These are phyloP conservation scores for Beauveria medogensis DNA, from an alignment of 2,329 filamentous ascomycete species.

Conservation along the genomic window DNA sequence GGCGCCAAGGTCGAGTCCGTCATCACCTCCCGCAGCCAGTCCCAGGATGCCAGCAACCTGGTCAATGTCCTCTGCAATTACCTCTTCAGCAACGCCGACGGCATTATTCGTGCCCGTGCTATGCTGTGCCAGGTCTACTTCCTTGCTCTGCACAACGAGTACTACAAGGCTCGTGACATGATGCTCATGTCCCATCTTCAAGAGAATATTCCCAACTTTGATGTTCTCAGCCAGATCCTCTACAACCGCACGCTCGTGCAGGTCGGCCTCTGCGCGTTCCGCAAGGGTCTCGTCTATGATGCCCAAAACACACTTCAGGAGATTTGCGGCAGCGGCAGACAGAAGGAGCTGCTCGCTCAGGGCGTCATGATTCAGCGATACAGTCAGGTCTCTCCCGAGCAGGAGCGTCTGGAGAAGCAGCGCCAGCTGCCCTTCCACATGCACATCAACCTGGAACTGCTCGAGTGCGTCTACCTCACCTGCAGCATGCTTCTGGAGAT, in stretches of 20 bases:
- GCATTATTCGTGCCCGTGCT: constrained; percentile 88
- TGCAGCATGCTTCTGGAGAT: constrained; percentile 99
- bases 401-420: constrained; percentile 94
- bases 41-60: constrained; percentile 63
- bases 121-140: constrained; percentile 99
- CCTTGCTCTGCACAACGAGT: constrained; percentile 92
- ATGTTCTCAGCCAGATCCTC: constrained; percentile 93
- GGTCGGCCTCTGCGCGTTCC: constrained; percentile 96
- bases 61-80: constrained; percentile 89
- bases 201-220: constrained; percentile 93
- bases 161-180: constrained; percentile 97
- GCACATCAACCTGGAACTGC: constrained; percentile 98
- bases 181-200: constrained; percentile 99
- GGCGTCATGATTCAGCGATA: constrained; percentile 98
- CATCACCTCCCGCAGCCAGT: constrained; percentile 66
- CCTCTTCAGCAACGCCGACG: constrained; percentile 88
- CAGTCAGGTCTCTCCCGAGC: constrained; percentile 91
- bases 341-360: constrained; percentile 96
- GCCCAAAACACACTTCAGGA: constrained; percentile 96
- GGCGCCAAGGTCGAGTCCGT: constrained; percentile 62
- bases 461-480: constrained; percentile 97
- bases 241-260: constrained; percentile 98
- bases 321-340: constrained; percentile 92
- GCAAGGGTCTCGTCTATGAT: constrained; percentile 92
- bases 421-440: constrained; percentile 98